Conservation (phyloP, 139 green algal genomes). For the Spirogloea muscicola region DNA sequence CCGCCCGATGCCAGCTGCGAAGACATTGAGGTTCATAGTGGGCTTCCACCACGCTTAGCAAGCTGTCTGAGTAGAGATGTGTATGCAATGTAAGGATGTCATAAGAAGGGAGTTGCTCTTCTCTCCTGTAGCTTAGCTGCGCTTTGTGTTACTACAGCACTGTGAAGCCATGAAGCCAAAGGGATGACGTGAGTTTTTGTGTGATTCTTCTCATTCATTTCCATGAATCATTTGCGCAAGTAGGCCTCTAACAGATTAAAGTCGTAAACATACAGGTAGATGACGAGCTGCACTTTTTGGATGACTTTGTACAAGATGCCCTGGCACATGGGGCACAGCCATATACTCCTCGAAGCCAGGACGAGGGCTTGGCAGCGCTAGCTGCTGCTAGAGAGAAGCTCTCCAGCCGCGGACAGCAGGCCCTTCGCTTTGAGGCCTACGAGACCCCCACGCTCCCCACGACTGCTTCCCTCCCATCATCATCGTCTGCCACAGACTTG, state of each 20-base stretch:
- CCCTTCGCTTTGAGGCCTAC: constrained; percentile 47
- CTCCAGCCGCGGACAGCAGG: neutral
- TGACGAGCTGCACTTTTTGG: constrained; percentile 13
- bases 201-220: constrained; percentile 11
- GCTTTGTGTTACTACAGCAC: constrained; percentile 6
- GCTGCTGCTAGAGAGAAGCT: too few relatives aligned
- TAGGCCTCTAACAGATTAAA: constrained; percentile 2
- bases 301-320: constrained; percentile 31
- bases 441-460: constrained; percentile 24
- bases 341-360: too few relatives aligned
- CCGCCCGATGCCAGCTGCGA: constrained; percentile 66
- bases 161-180: neutral
- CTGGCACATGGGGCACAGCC: constrained; percentile 40
- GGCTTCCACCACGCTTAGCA: neutral
- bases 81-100: neutral
- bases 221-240: neutral
- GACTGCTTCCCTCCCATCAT: constrained; percentile 1
- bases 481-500: too few relatives aligned
- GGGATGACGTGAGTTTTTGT: constrained; percentile 1
- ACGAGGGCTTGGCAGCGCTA: too few relatives aligned
- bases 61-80: neutral
- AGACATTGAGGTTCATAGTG: constrained; percentile 61
- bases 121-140: constrained; percentile 3
- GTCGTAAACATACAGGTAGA: constrained; percentile 35
- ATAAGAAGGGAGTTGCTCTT: neutral